Percentiles rank a stretch among this genome's conserved stretches.
Conservation (phyloP, 169 alveolate genomes). For the Toxoplasma gondii region DNA sequence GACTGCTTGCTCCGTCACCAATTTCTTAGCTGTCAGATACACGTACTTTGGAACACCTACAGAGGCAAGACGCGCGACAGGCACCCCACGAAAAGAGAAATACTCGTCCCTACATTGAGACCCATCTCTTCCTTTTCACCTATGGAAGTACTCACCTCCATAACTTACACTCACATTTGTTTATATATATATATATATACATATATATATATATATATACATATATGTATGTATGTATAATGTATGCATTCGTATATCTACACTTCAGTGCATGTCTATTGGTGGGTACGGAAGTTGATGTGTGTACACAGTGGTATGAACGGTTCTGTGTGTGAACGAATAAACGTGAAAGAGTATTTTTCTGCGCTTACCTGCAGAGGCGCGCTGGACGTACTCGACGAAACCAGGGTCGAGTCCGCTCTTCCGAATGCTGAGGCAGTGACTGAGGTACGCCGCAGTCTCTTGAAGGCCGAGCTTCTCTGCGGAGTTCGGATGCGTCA, state of each 20-base stretch:
- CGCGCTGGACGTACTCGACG: conserved; percentile 78
- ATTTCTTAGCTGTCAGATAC: conserved; percentile 59
- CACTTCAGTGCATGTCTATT: too few relatives aligned
- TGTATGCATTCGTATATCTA: too few relatives aligned
- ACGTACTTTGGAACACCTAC: conserved; percentile 69
- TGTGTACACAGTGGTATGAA: too few relatives aligned
- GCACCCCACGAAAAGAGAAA: background rate
- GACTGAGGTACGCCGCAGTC: conserved; percentile 74
- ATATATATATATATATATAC: background rate
- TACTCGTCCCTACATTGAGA: background rate
- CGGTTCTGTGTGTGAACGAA: too few relatives aligned
- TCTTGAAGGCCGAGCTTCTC: conserved; percentile 67
- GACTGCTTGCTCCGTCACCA: conserved; percentile 63
- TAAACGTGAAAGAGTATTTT: too few relatives aligned
- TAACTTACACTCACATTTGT: background rate
- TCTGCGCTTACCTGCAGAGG: conserved; percentile 71
- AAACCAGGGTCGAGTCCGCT: conserved; percentile 69
- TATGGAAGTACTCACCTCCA: background rate
- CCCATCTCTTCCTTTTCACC: background rate
- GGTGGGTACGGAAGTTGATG: too few relatives aligned
- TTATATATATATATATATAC: background rate
- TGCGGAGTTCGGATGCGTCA: background rate
- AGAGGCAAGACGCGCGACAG: background rate
- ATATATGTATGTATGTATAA: background rate
- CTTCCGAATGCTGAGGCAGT: conserved; percentile 67